phyloP scores from a whole-genome alignment of 1,284 basidiomycete genomes.

The Quambalaria eucalypti region DNA sequence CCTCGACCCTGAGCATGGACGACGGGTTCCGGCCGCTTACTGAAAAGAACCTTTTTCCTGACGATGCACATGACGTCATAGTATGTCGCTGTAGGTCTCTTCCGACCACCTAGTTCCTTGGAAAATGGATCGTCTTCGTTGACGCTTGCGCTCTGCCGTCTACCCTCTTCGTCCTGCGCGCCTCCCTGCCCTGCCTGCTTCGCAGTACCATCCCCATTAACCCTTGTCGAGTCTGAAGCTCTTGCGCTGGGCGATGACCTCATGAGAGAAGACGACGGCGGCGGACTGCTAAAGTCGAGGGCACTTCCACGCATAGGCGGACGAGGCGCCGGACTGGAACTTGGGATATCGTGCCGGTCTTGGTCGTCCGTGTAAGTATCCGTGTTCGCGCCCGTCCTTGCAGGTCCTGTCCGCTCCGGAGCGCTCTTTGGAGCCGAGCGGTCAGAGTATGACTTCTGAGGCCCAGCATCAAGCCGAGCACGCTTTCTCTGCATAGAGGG shows the following conservation, averaged over 20 bases:
- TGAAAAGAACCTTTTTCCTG: constrained; percentile 48
- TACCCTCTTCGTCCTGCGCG: constrained; percentile 6
- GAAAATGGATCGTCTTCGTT: constrained; percentile 2
- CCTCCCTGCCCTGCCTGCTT: not conserved
- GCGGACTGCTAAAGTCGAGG: not conserved
- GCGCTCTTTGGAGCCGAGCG: too few relatives aligned
- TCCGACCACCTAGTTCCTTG: not conserved
- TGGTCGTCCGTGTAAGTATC: too few relatives aligned
- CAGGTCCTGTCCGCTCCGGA: too few relatives aligned
- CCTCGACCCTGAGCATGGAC: constrained; percentile 2
- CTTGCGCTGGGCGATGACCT: not conserved
- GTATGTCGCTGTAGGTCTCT: constrained; percentile 8
- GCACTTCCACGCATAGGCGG: not conserved
- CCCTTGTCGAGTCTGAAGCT: not conserved
- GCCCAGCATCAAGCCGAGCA: too few relatives aligned
- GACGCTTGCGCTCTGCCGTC: constrained; percentile 9
- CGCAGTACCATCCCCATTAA: not conserved
- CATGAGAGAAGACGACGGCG: not conserved
- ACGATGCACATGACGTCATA: constrained; percentile 41
- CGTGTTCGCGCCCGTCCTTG: too few relatives aligned
- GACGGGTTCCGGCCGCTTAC: constrained; percentile 67
- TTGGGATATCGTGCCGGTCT: too few relatives aligned
- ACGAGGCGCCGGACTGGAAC: not conserved
- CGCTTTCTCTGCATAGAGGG: too few relatives aligned
- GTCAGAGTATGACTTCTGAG: too few relatives aligned